A percentile compares a stretch with the other conserved stretches of the same genome.
Evolutionary conservation across 2,329 filamentous ascomycete species (phyloP).

Genomic region (Pestalotiopsis sp.): DNA sequence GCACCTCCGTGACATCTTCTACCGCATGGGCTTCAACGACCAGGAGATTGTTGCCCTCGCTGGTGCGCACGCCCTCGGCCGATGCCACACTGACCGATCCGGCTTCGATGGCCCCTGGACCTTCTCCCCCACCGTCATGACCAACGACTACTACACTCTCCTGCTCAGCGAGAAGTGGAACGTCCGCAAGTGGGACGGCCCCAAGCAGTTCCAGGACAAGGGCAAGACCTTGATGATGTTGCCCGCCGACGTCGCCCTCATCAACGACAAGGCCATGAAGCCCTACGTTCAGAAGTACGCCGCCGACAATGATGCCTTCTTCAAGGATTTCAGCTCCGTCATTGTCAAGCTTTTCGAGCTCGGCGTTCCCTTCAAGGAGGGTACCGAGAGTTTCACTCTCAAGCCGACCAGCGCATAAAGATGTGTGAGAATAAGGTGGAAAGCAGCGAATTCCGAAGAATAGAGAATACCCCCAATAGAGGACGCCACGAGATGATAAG

Average conservation of each 20-base stretch:
- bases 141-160: conserved; percentile 93
- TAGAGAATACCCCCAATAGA: conserved; percentile 4
- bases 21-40: conserved; percentile 97
- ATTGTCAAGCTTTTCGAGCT: conserved; percentile 88
- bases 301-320: conserved; percentile 88
- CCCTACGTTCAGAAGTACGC: conserved; percentile 84
- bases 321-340: conserved; percentile 85
- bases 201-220: conserved; percentile 82
- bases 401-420: conserved; percentile 54
- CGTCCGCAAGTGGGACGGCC: conserved; percentile 89
- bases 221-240: conserved; percentile 95
- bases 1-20: conserved; percentile 91
- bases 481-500: background rate
- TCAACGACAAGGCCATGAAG: conserved; percentile 87
- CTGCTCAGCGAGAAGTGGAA: conserved; percentile 91
- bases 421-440: background rate
- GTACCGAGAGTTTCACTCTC: conserved; percentile 64
- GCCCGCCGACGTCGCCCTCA: conserved; percentile 84
- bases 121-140: conserved; percentile 87
- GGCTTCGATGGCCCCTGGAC: conserved; percentile 91
- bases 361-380: conserved; percentile 82
- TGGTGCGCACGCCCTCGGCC: conserved; percentile 85
- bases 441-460: background rate
- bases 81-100: conserved; percentile 86
- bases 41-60: conserved; percentile 91